These are phyloP conservation scores for Aspergillus glaucus DNA, from an alignment of 2,329 filamentous ascomycete species.

Conservation along the genomic window DNA sequence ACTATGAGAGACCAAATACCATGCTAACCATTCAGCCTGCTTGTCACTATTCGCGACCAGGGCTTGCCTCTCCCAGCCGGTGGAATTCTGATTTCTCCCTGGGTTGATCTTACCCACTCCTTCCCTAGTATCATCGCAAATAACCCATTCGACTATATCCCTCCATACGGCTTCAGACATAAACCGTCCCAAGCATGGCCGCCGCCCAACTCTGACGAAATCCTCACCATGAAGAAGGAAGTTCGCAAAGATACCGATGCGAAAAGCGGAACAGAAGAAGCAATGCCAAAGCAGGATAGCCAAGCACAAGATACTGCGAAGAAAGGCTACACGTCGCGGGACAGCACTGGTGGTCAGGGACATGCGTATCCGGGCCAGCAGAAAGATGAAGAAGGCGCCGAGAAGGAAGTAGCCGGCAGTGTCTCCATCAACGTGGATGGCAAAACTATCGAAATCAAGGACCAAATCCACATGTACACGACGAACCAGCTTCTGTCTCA, in stretches of 20 bases:
- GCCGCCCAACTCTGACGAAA: conserved; percentile 74
- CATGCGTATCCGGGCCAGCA: conserved; percentile 19
- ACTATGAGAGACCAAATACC: background rate
- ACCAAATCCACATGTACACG: conserved; percentile 85
- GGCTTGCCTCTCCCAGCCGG: conserved; percentile 80
- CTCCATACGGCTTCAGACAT: conserved; percentile 79
- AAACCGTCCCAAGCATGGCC: conserved; percentile 89
- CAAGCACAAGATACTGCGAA: conserved; percentile 27
- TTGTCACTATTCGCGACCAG: conserved; percentile 76
- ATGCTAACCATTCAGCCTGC: conserved; percentile 42
- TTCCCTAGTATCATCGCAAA: conserved; percentile 81
- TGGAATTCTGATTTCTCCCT: conserved; percentile 84
- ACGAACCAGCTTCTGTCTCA: conserved; percentile 81
- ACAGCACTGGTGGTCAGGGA: conserved; percentile 7
- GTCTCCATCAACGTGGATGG: conserved; percentile 67
- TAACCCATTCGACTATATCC: conserved; percentile 78
- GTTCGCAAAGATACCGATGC: conserved; percentile 40
- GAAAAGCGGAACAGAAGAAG: conserved; percentile 15
- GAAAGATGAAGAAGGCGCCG: conserved; percentile 9
- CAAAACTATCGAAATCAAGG: conserved; percentile 65
- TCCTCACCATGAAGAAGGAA: conserved; percentile 43
- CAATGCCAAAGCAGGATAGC: conserved; percentile 10
- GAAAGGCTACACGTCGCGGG: conserved; percentile 21
- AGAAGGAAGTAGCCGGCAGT: conserved; percentile 25
- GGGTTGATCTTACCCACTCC: conserved; percentile 92